Evolutionary conservation across 2,329 filamentous ascomycete species (phyloP).

Genomic region (Paradendryphiella salina): DNA sequence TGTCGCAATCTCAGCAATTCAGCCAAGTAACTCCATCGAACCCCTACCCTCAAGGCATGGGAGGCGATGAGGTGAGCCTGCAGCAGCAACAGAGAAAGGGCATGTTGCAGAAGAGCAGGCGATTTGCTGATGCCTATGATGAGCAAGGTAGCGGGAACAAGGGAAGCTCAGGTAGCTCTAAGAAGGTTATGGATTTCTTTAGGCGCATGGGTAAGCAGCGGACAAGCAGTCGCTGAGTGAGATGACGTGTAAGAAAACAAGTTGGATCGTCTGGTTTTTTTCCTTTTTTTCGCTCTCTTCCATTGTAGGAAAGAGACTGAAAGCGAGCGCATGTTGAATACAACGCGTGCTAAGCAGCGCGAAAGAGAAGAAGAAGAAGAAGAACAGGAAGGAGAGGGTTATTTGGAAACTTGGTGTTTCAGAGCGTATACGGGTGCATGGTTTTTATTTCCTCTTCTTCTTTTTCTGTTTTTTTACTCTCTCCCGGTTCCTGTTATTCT

Average conservation of each 20-base stretch:
- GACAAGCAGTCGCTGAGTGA: conserved; percentile 14
- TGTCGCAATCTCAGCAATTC: conserved; percentile 29
- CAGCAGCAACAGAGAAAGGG: conserved; percentile 45
- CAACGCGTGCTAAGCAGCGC: not conserved
- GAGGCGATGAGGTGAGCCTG: conserved; percentile 28
- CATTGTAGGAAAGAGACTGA: not conserved
- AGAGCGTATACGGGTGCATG: conserved; percentile 7
- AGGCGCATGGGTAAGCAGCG: conserved; percentile 79
- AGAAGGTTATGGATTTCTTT: conserved; percentile 98
- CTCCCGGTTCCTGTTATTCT: no score
- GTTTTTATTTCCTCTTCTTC: not conserved
- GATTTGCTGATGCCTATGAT: conserved; percentile 87
- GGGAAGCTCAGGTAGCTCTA: conserved; percentile 67
- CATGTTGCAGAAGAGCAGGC: conserved; percentile 81
- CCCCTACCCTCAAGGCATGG: conserved; percentile 49
- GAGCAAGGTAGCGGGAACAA: conserved; percentile 48
- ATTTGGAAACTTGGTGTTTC: not conserved
- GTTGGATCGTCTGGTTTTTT: no score
- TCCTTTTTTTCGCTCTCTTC: no score
- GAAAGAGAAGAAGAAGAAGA: no score
- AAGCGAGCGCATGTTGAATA: not conserved
- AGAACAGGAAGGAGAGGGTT: not conserved
- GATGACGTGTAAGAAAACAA: not conserved
- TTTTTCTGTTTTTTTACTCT: not conserved
- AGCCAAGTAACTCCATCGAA: conserved; percentile 16